Percentiles rank a stretch among this genome's conserved stretches.
phyloP scores from a whole-genome alignment of 2,329 filamentous ascomycete genomes.

The Diaporthe capsici region DNA sequence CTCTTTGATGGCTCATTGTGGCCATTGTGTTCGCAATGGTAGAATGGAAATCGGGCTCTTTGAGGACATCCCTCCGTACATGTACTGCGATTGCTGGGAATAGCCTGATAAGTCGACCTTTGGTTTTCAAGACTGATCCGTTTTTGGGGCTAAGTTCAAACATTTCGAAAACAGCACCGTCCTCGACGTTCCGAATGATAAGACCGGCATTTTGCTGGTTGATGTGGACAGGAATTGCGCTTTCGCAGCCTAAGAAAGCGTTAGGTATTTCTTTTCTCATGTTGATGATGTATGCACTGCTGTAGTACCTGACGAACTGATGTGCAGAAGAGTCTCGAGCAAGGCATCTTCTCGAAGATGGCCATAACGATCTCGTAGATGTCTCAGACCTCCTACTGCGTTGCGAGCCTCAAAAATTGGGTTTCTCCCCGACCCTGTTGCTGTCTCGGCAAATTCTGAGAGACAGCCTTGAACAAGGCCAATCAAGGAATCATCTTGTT shows the following conservation, averaged over 20 bases:
- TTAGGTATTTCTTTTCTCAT: not conserved
- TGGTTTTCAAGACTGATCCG: constrained; percentile 44
- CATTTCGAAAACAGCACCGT: constrained; percentile 48
- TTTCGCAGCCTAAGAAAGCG: not conserved
- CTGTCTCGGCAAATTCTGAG: not conserved
- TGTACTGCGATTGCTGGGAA: constrained; percentile 48
- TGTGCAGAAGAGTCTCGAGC: not conserved
- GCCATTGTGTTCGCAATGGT: constrained; percentile 45
- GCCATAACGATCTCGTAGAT: not conserved
- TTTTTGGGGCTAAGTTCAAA: constrained; percentile 54
- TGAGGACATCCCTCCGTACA: constrained; percentile 42
- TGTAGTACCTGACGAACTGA: not conserved
- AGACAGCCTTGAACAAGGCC: not conserved
- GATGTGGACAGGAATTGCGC: constrained; percentile 49
- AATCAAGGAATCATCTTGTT: not conserved
- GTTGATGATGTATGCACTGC: not conserved
- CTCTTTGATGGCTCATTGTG: constrained; percentile 49
- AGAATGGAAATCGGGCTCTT: constrained; percentile 43
- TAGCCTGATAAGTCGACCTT: constrained; percentile 49
- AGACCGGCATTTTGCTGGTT: constrained; percentile 54
- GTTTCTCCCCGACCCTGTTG: not conserved
- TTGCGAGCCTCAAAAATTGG: not conserved
- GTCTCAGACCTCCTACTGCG: not conserved
- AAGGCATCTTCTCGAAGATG: not conserved
- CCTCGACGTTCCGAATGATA: constrained; percentile 45